phyloP scores from a whole-genome alignment of 129 eudicot genomes.

The Chrysanthemum lavandulifolium region DNA sequence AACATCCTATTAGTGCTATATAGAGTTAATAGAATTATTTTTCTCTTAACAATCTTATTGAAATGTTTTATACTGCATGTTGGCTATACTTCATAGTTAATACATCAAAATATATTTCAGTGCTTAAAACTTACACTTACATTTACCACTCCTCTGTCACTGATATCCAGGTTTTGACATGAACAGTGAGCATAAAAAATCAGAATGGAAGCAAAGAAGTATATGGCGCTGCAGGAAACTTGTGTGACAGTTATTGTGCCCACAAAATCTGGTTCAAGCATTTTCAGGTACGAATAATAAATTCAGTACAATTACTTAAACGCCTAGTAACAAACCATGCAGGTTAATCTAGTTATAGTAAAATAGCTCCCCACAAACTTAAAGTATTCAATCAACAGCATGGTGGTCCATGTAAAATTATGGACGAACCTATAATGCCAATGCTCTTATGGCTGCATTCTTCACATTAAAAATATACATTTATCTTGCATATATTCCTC shows the following conservation, averaged over 20 bases:
- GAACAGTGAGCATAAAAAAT: background rate
- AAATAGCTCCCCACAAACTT: constrained; percentile 31
- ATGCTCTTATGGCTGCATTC: constrained; percentile 20
- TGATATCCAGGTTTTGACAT: background rate
- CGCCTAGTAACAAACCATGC: constrained; percentile 20
- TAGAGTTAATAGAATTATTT: no score
- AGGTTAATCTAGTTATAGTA: constrained; percentile 15
- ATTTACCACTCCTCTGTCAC: background rate
- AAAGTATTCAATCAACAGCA: constrained; percentile 25
- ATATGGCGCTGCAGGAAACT: background rate
- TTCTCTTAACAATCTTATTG: background rate
- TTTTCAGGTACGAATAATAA: constrained; percentile 22
- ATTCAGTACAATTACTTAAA: constrained; percentile 21
- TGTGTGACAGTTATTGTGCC: background rate
- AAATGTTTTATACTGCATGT: background rate
- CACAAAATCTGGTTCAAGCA: constrained; percentile 4
- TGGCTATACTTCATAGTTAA: background rate
- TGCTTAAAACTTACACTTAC: background rate
- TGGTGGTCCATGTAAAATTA: constrained; percentile 21
- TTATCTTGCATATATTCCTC: constrained; percentile 11
- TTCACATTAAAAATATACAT: constrained; percentile 4
- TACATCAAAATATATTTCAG: background rate
- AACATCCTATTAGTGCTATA: background rate
- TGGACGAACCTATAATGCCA: constrained; percentile 22
- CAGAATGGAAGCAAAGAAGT: constrained; percentile 2